These are phyloP conservation scores for Plasmodium sp. DNA, from an alignment of 169 alveolate species.

Conservation along the genomic window DNA sequence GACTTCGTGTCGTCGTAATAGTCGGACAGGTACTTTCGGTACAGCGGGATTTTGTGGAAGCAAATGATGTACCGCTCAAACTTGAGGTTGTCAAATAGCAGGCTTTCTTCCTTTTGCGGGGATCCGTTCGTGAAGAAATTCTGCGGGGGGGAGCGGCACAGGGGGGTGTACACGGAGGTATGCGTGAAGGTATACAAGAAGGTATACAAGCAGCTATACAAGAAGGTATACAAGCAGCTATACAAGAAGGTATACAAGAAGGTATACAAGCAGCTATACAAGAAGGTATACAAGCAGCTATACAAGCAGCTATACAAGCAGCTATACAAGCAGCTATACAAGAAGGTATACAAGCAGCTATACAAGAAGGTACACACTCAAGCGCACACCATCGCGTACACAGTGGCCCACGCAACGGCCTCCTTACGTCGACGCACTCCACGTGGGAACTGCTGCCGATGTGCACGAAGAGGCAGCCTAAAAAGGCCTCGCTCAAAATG, in stretches of 20 bases:
- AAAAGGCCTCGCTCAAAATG: constrained; percentile 30
- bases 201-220: neutral
- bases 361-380: neutral
- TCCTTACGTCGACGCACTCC: constrained; percentile 52
- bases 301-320: neutral
- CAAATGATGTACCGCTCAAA: constrained; percentile 58
- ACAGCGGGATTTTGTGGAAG: constrained; percentile 25
- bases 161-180: neutral
- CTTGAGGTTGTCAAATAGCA: constrained; percentile 24
- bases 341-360: neutral
- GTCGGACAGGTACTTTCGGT: constrained; percentile 15
- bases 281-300: neutral
- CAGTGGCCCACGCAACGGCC: neutral
- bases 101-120: neutral
- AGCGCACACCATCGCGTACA: neutral
- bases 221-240: neutral
- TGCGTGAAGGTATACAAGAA: neutral
- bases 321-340: neutral
- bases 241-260: neutral
- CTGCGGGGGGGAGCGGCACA: neutral
- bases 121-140: constrained; percentile 1
- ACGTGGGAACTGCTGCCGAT: constrained; percentile 48
- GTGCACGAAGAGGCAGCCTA: constrained; percentile 33
- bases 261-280: neutral
- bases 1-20: constrained; percentile 46